A percentile compares a stretch with the other conserved stretches of the same genome.
Conservation (phyloP, 257 asterid genomes). For the Solanum clarkiae region DNA sequence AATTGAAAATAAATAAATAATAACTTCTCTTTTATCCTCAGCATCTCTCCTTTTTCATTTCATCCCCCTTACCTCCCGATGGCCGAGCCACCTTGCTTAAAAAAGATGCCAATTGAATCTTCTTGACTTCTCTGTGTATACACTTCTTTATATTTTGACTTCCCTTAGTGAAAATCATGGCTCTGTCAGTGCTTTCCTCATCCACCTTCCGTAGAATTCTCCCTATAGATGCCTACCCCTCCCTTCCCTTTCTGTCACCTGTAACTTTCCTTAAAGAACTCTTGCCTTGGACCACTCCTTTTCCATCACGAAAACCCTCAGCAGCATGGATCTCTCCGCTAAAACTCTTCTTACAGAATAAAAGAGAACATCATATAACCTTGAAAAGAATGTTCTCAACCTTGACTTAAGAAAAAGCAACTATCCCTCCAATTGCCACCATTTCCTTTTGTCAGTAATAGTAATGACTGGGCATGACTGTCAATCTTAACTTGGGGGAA, state of each 20-base stretch:
- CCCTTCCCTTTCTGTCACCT: neutral
- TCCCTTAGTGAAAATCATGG: neutral
- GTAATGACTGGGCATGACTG: neutral
- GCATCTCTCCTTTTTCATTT: neutral
- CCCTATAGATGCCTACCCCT: neutral
- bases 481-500: neutral
- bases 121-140: neutral
- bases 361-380: neutral
- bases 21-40: neutral
- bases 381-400: neutral
- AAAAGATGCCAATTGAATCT: neutral
- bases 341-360: neutral
- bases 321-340: neutral
- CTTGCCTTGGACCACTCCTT: neutral
- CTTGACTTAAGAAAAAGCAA: neutral
- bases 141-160: neutral
- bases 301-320: neutral
- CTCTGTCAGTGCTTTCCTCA: neutral
- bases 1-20: neutral
- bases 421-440: neutral
- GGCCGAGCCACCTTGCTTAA: neutral
- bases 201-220: neutral
- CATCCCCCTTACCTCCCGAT: neutral
- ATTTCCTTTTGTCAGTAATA: neutral
- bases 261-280: neutral